Evolutionary conservation across 371 early-diverging fungal genomes (phyloP).

Genomic region (Fennellomyces sp.): DNA sequence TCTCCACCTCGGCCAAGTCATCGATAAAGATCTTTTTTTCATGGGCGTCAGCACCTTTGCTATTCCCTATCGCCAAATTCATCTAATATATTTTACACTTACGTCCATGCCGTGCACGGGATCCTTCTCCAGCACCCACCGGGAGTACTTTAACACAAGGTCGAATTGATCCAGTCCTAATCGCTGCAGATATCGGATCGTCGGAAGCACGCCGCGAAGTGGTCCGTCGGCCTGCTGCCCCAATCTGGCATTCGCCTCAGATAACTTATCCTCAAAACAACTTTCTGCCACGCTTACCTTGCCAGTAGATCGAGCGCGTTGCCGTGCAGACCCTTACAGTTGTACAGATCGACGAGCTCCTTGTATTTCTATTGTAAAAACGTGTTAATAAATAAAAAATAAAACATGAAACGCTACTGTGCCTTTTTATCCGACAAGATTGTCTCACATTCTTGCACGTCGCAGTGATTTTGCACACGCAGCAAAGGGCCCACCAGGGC

Average conservation of each 20-base stretch:
- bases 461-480: slow-evolving; percentile 86
- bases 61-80: neutral
- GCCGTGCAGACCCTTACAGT: slow-evolving; percentile 84
- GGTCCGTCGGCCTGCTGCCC: slow-evolving; percentile 55
- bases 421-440: slow-evolving; percentile 76
- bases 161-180: slow-evolving; percentile 76
- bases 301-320: slow-evolving; percentile 83
- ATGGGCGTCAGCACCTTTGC: neutral
- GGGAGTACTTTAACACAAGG: slow-evolving; percentile 79
- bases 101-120: slow-evolving; percentile 79
- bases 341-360: slow-evolving; percentile 90
- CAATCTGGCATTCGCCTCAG: too few species aligned
- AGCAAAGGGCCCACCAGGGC: slow-evolving; percentile 86
- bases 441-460: slow-evolving; percentile 80
- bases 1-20: slow-evolving; percentile 62
- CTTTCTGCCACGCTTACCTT: too few species aligned
- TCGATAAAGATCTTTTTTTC: slow-evolving; percentile 74
- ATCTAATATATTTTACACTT: slow-evolving; percentile 16
- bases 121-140: slow-evolving; percentile 75
- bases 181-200: slow-evolving; percentile 78
- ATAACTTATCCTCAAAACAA: too few species aligned
- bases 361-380: slow-evolving; percentile 60
- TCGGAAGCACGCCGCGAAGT: slow-evolving; percentile 65
- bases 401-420: slow-evolving; percentile 7
- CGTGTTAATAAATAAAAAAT: neutral